Evolutionary conservation across 202 grass and related monocot genomes (phyloP), one percentile per base, ranked within the genome.

Genomic region (Brachypodium distachyon): DNA sequence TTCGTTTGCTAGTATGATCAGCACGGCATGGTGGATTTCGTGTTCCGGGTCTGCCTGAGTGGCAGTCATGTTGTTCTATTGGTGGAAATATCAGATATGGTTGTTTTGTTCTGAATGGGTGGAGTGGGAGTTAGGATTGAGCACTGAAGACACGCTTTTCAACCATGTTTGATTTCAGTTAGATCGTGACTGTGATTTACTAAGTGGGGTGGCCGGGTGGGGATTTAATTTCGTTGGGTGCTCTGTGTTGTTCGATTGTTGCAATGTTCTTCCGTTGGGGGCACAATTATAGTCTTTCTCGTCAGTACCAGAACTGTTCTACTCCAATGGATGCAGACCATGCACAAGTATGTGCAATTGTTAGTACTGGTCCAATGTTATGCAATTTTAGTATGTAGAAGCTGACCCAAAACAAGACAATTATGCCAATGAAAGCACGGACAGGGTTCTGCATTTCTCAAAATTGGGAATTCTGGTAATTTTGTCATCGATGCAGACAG

Each of bases 1-100:
- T n/a, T n/a, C n/a, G n/a, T n/a, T n/a, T n/a, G n/a, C n/a, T n/a
- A n/a, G n/a, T n/a, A n/a, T n/a, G n/a, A n/a, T n/a, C n/a, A n/a
- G n/a, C n/a, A n/a, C 55, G 9, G 41, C n/a, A 60, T 1, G 9
- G 23, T 50, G 43, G 25, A 26, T 62, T 62, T 43, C 40, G 41
- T 17, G n/a, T 51, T 77, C 41, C 28, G 9, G 3, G 26, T 2
- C 22, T 40, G 22, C 46, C 29, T 22, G 28, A 16, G 25, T 22
- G 31, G 8, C 34, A 32, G 41, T 44, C 55, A 2, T 7, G 14
- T n/a, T 28, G 17, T n/a, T n/a, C n/a, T n/a, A n/a, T n/a, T n/a
- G n/a, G n/a, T n/a, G 61, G 16, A 83, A 58, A 48, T n/a, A n/a
- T n/a, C n/a, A n/a, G n/a, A 49, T 44, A 50, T 50, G 34, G 72